Evolutionary conservation across 2,329 filamentous ascomycete species (phyloP).

Genomic region (Aspergillus japonicus): DNA sequence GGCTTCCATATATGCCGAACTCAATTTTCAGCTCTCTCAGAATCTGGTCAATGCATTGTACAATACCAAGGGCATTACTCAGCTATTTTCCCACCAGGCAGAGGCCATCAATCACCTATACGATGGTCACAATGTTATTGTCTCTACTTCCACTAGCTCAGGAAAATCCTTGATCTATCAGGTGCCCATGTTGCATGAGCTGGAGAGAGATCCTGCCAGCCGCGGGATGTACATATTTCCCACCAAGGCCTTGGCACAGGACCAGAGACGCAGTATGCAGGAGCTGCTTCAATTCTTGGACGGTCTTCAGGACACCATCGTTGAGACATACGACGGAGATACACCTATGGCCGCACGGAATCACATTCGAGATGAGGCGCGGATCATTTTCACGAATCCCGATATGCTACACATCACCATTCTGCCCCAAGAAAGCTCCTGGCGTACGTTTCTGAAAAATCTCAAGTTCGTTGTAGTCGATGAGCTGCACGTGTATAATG

Average conservation of each 20-base stretch:
- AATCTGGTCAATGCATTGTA: constrained; percentile 93
- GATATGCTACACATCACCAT: constrained; percentile 98
- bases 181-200: constrained; percentile 80
- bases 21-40: constrained; percentile 85
- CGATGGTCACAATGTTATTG: constrained; percentile 80
- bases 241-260: constrained; percentile 93
- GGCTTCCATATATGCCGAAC: constrained; percentile 74
- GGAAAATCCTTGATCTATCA: constrained; percentile 99
- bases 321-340: constrained; percentile 95
- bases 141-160: constrained; percentile 92
- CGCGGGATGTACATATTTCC: constrained; percentile 98
- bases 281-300: constrained; percentile 81
- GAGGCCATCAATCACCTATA: constrained; percentile 89
- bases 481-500: constrained; percentile 95
- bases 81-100: constrained; percentile 87
- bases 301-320: constrained; percentile 69
- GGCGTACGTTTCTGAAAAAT: constrained; percentile 85
- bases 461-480: constrained; percentile 87
- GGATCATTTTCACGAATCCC: constrained; percentile 95
- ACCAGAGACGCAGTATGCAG: constrained; percentile 84
- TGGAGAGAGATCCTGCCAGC: constrained; percentile 74
- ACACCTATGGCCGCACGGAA: constrained; percentile 79
- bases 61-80: constrained; percentile 82
- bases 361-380: constrained; percentile 77
- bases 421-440: constrained; percentile 83